Percentiles rank a stretch among this genome's conserved stretches.
Conservation (phyloP, 164 flowering plant species). For the Chimonanthus praecox region DNA sequence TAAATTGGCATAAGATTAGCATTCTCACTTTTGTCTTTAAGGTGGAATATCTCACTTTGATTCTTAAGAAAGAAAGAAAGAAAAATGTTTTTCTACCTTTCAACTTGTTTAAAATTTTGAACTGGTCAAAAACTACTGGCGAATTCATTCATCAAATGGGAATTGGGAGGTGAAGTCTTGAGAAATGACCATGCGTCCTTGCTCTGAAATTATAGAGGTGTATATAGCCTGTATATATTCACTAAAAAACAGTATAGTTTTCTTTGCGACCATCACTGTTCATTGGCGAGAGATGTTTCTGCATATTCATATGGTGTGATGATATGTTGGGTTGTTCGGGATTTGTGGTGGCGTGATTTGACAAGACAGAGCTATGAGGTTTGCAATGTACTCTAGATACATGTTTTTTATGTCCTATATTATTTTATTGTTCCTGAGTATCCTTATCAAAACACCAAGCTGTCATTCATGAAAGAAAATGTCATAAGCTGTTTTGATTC, state of each 20-base stretch:
- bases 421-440: background rate
- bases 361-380: background rate
- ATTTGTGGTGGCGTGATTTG: background rate
- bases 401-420: background rate
- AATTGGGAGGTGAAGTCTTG: background rate
- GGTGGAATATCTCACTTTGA: too few relatives aligned
- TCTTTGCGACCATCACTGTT: background rate
- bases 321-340: background rate
- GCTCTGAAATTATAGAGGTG: background rate
- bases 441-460: background rate
- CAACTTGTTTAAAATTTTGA: background rate
- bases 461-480: background rate
- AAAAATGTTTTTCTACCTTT: too few relatives aligned
- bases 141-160: background rate
- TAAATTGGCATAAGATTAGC: too few relatives aligned
- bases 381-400: background rate
- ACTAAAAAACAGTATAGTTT: too few relatives aligned
- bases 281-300: background rate
- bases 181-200: background rate
- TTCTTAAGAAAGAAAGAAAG: too few relatives aligned
- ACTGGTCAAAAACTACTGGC: background rate
- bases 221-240: too few relatives aligned
- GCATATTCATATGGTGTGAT: background rate
- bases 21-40: too few relatives aligned
- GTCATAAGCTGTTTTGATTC: background rate